Base-by-base conservation (phyloP, 2,329 filamentous ascomycete genomes). In the Aspergillus ruber region DNA sequence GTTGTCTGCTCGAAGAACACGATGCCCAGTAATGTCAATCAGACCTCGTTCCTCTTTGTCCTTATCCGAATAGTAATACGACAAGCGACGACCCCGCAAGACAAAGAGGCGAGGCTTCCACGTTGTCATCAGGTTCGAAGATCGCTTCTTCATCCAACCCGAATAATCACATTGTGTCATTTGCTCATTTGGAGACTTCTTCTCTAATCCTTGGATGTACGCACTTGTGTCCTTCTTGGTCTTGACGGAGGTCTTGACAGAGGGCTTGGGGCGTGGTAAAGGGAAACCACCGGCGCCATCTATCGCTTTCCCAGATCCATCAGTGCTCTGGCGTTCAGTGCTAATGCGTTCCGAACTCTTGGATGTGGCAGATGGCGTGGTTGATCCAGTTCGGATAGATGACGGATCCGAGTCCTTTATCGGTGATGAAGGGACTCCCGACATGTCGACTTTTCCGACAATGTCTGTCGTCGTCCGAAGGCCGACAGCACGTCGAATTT, bases 71-170 rank as follows among this genome's bases (percentile, higher is more conserved):
- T 98, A 98, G 71, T 95, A 98, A 72, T 98, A 98, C 0, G 90
- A 90, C 25, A 98, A 74, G 4, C 93, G 84, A 45, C 91, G 84
- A 25, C 93, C 93, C 61, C 90, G 90, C 49, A 98, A 81, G 6
- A 98, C 85, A 63, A 98, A 98, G n/a, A 97, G 78, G 10, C 93
- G 84, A 10, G 90, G 87, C 64, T 97, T 98, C 93, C 93, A 98
- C 1, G 90, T 95, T 2, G 90, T 90, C 85, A 98, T 95, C 29
- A 97, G 76, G 61, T 91, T 93, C 1, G 89, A 91, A 50, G 89
- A 95, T 70, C 94, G 90, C 78, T 98, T 98, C 76, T 93, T 97
- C 93, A 98, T 98, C 93, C 93, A 98, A 1, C 93, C 93, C 60
- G 85, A 91, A 66, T 95, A 97, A 63, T 98, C 91, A 47, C 89